These are phyloP conservation scores for Aegilops umbellulata DNA, from an alignment of 176 grass and related monocot genomes.

Conservation along the genomic window DNA sequence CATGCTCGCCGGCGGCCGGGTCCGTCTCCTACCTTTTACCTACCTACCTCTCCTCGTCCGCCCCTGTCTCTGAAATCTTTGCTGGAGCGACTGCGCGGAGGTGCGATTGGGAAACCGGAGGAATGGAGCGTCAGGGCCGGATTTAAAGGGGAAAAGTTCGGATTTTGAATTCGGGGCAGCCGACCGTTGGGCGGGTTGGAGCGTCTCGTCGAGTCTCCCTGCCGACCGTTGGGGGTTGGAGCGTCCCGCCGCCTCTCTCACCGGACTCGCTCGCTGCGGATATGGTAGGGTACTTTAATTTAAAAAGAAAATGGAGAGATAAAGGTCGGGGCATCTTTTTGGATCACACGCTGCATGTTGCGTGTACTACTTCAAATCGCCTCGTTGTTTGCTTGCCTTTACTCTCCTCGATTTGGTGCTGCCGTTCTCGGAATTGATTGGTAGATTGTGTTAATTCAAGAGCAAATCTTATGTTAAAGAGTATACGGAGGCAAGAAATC, in stretches of 20 bases:
- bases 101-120: background rate
- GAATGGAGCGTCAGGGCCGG: constrained; percentile 20
- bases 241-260: background rate
- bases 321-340: background rate
- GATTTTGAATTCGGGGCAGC: constrained; percentile 28
- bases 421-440: background rate
- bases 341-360: background rate
- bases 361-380: background rate
- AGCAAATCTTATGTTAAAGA: too few species aligned
- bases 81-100: background rate
- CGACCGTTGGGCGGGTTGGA: constrained; percentile 31
- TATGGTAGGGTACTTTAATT: background rate
- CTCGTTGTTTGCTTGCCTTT: background rate
- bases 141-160: background rate
- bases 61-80: background rate
- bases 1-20: constrained; percentile 27
- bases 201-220: background rate
- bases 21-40: background rate
- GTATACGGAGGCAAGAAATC: too few species aligned
- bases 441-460: background rate
- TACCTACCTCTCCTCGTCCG: background rate
- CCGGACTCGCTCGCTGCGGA: background rate
- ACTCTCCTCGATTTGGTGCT: background rate
- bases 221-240: background rate
- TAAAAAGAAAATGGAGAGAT: background rate